Base-by-base conservation (phyloP, 495 filamentous ascomycete genomes). In the Friedmanniomyces simplex region DNA sequence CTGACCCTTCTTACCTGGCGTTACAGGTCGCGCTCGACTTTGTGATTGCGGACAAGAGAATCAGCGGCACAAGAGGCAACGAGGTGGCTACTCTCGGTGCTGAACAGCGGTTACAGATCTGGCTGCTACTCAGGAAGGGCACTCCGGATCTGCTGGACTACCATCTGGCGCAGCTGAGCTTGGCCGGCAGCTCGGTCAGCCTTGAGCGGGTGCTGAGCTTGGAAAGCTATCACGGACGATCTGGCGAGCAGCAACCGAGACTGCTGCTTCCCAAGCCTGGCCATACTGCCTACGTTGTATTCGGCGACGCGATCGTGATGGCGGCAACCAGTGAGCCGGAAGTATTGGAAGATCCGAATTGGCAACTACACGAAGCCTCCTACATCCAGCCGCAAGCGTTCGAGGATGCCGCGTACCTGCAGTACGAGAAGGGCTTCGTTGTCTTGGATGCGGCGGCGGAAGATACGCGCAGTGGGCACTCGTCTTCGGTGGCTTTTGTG, bases 401-500 rank as follows among this genome's bases (percentile, higher is more conserved):
- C 58, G 88, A 97, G 67, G 94, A 97, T 67, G 81, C 84, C 1
- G 77, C 97, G 25, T 83, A 88, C 61, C 81, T 97, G 47, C 81
- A 41, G 25, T 74, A 82, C 51, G 85, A 87, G 10, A 32, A 32
- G 10, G 28, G 28, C 28, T 32, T 10, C 42, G 79, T 82, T 58
- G 76, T 86, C 28, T 71, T 83, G 18, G 84, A 82, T 13, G 58
- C 58, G 55, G 73, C 68, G 24, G 62, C 69, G 32, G 78, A 84
- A 54, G 62, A 63, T 22, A 58, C 45, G 25, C 55, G 64, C n/a
- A 66, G 72, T 34, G 58, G 66, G 14, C 61, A 82, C 55, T 77
- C 79, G 8, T 76, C 83, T 13, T 84, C 77, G 63, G 69, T 95
- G 22, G 68, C 95, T 5, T 77, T 96, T 71, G 74, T 94, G 50